These are phyloP conservation scores for Leptosphaerulina australis DNA, from an alignment of 2,329 filamentous ascomycete species.

Conservation along the genomic window DNA sequence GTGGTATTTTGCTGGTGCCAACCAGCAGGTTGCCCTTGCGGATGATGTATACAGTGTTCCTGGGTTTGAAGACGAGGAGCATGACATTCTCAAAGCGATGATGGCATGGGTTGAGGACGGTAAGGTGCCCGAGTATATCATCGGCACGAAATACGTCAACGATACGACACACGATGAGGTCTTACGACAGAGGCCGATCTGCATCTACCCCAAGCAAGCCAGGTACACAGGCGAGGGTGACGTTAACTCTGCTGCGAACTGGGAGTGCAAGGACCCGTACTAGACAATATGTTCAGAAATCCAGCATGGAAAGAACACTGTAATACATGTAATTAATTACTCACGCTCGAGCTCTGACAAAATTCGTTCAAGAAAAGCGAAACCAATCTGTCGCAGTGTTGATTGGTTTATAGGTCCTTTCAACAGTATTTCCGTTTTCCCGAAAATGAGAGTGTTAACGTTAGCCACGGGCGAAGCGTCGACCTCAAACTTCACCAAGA, in stretches of 20 bases:
- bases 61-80: conserved; percentile 44
- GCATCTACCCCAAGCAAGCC: conserved; percentile 44
- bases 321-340: too few species aligned
- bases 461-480: too few species aligned
- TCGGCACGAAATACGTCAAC: conserved; percentile 38
- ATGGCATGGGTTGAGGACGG: conserved; percentile 54
- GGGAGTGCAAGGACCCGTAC: conserved; percentile 37
- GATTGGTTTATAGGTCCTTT: too few species aligned
- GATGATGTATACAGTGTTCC: conserved; percentile 31
- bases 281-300: background rate
- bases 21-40: conserved; percentile 17
- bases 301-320: too few species aligned
- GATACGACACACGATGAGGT: conserved; percentile 31
- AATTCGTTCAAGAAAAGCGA: too few species aligned
- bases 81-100: conserved; percentile 55
- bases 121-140: conserved; percentile 48
- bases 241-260: conserved; percentile 30
- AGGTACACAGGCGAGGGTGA: conserved; percentile 40
- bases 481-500: too few species aligned
- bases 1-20: conserved; percentile 53
- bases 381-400: too few species aligned
- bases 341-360: too few species aligned
- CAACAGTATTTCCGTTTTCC: too few species aligned
- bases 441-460: too few species aligned
- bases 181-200: conserved; percentile 40